Percentiles rank a stretch among this genome's conserved stretches.
Conservation (phyloP, 768 basidiomycete species). For the Mycena metata region DNA sequence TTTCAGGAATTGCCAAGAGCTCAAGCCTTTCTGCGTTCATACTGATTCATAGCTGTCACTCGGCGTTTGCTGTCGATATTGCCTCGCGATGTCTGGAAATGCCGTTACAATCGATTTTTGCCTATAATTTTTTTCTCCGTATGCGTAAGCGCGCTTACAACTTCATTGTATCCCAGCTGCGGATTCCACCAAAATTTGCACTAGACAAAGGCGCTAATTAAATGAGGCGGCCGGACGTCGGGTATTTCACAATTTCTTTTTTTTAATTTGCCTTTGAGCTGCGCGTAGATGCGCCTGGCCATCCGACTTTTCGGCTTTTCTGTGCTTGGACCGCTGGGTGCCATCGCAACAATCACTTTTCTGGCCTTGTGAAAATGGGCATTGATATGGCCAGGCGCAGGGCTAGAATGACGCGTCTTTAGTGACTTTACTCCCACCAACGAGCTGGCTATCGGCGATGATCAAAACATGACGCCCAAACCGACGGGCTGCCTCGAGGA, state of each 20-base stretch:
- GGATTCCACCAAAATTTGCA: background rate
- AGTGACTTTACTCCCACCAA: background rate
- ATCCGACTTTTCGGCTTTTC: background rate
- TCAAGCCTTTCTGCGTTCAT: no score
- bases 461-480: conserved; percentile 9
- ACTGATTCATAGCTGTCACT: no score
- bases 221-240: background rate
- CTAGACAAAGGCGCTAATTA: background rate
- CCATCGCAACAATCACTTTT: conserved; percentile 15
- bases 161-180: no score
- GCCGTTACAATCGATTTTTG: no score
- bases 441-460: conserved; percentile 3
- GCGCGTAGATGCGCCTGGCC: no score
- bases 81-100: no score
- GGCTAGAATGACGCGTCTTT: no score
- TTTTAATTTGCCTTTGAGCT: conserved; percentile 24
- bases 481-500: conserved; percentile 16
- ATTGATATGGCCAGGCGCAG: background rate
- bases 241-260: background rate
- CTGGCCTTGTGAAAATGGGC: background rate
- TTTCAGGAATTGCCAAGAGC: no score
- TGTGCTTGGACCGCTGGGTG: background rate
- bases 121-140: no score
- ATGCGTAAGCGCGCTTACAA: no score
- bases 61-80: no score